phyloP scores from a whole-genome alignment of 805 yeast species.

The Myxozyma kluyveri region DNA sequence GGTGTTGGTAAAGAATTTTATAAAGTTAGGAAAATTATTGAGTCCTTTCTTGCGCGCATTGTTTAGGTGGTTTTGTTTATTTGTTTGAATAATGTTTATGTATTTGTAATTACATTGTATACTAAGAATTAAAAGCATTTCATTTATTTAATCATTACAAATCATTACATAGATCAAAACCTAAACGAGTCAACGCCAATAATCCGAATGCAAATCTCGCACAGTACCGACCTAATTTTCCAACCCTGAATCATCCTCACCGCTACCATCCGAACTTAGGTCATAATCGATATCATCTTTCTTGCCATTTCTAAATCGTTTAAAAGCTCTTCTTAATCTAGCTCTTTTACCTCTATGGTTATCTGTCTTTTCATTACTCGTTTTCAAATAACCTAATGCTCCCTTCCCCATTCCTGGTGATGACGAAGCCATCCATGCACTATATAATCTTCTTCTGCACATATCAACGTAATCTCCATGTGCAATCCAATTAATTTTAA shows the following conservation, averaged over 20 bases:
- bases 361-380: neutral
- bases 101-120: neutral
- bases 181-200: no score
- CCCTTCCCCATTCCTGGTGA: neutral
- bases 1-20: slow-evolving; percentile 71
- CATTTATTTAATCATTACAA: neutral
- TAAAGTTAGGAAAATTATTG: slow-evolving; percentile 66
- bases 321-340: neutral
- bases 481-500: neutral
- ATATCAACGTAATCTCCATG: neutral
- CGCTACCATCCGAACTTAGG: no score
- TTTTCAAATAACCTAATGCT: neutral
- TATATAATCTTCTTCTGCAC: neutral
- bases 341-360: neutral
- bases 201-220: no score
- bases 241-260: no score
- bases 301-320: neutral
- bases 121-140: neutral
- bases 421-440: neutral
- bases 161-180: neutral
- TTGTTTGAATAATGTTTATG: neutral
- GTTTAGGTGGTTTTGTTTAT: no score
- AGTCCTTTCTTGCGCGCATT: slow-evolving; percentile 39
- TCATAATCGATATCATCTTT: no score
- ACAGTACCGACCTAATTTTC: no score